These are phyloP conservation scores for Dichotomopilus funicola DNA, from an alignment of 2,329 filamentous ascomycete species.

Conservation along the genomic window DNA sequence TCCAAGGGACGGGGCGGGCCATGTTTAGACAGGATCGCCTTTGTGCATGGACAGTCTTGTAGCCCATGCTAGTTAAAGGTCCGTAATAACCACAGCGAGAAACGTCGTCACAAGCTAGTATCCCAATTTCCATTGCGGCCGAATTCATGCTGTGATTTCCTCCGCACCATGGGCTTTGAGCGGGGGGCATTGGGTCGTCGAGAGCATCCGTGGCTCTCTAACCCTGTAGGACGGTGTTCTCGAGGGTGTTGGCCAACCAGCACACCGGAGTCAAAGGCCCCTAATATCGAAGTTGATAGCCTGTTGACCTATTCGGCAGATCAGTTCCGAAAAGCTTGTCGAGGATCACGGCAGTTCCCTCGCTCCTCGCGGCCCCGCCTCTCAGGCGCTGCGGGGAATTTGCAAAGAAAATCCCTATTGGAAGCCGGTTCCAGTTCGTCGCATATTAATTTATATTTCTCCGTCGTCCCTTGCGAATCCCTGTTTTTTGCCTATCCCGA, in stretches of 20 bases:
- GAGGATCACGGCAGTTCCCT: slow-evolving; percentile 1
- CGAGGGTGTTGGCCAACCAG: slow-evolving; percentile 10
- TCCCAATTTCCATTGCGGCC: not conserved
- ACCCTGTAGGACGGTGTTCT: not conserved
- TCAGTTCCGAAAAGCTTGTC: slow-evolving; percentile 11
- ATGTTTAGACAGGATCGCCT: no score
- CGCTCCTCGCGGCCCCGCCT: not conserved
- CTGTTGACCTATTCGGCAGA: slow-evolving; percentile 20
- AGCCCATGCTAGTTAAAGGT: not conserved
- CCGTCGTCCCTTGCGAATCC: no score
- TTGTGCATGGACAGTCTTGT: not conserved
- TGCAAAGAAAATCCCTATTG: no score
- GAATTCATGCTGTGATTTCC: slow-evolving; percentile 2
- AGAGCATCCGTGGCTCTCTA: not conserved
- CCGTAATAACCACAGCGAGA: not conserved
- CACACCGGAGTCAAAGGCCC: slow-evolving; percentile 5
- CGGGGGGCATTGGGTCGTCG: no score
- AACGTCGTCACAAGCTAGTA: not conserved
- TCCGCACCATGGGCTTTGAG: not conserved
- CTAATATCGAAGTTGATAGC: slow-evolving; percentile 21
- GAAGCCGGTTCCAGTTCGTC: no score
- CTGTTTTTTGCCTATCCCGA: no score
- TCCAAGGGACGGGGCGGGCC: no score
- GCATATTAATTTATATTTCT: no score
- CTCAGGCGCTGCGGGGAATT: no score